Percentiles rank a stretch among this genome's conserved stretches.
Evolutionary conservation across 495 filamentous ascomycete genomes (phyloP).

Genomic region (Pyrenula aspistea): DNA sequence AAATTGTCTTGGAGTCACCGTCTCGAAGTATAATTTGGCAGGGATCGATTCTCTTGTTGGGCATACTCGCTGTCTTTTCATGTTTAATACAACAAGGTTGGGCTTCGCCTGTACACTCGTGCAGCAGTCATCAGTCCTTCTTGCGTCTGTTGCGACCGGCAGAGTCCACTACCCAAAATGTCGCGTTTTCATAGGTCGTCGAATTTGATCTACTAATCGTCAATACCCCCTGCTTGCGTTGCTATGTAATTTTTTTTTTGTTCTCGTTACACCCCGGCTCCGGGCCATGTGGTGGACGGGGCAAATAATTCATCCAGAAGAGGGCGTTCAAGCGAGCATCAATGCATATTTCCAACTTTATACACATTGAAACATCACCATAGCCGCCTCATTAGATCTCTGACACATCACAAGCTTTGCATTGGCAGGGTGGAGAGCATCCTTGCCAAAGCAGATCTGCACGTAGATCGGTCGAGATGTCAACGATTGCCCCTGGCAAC

Average conservation of each 20-base stretch:
- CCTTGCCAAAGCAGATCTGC: too few relatives aligned
- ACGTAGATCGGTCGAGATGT: too few relatives aligned
- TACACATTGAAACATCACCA: too few relatives aligned
- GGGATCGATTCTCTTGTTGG: neutral
- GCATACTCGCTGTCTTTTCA: neutral
- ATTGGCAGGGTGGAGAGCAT: too few relatives aligned
- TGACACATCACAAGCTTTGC: too few relatives aligned
- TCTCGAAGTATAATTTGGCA: neutral
- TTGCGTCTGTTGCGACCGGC: neutral
- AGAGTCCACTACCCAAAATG: neutral
- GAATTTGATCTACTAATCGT: neutral
- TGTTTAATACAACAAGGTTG: neutral
- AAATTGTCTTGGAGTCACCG: neutral
- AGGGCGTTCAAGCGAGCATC: neutral
- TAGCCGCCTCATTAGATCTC: too few relatives aligned
- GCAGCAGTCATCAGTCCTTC: neutral
- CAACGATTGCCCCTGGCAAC: too few relatives aligned
- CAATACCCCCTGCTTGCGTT: neutral
- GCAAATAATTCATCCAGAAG: neutral
- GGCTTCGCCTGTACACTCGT: neutral
- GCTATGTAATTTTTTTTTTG: neutral
- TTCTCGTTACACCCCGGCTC: neutral
- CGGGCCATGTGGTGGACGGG: neutral
- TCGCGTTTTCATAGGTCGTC: neutral
- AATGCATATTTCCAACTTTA: too few relatives aligned